These are phyloP conservation scores for Albifimbria verrucaria DNA, from an alignment of 2,329 filamentous ascomycete species.

Conservation along the genomic window DNA sequence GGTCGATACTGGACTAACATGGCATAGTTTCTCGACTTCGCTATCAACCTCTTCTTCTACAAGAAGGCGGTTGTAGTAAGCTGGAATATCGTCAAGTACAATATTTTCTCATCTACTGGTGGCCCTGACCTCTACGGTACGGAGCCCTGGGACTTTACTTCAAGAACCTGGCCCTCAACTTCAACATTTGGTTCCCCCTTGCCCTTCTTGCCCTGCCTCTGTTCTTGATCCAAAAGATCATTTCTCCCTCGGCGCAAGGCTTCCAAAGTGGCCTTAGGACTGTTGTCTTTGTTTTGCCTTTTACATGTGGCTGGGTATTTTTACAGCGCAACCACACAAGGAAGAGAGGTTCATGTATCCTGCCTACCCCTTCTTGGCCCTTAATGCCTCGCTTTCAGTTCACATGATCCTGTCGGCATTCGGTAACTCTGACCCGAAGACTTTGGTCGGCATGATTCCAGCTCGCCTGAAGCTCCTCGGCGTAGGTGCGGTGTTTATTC, in stretches of 20 bases:
- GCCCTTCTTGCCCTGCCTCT: constrained; percentile 73
- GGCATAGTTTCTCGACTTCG: constrained; percentile 61
- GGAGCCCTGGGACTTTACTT: constrained; percentile 96
- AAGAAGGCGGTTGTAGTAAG: constrained; percentile 72
- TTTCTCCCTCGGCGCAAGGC: constrained; percentile 58
- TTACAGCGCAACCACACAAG: constrained; percentile 91
- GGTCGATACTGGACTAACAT: neutral
- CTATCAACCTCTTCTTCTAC: constrained; percentile 82
- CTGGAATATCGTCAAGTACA: constrained; percentile 94
- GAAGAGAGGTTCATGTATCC: constrained; percentile 99
- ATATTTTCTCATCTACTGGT: constrained; percentile 77
- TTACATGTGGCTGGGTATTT: constrained; percentile 91
- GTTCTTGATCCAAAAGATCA: constrained; percentile 67
- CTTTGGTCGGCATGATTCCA: constrained; percentile 68
- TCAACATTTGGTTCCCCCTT: constrained; percentile 89
- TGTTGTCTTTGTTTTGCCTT: constrained; percentile 80
- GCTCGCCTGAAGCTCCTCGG: constrained; percentile 67
- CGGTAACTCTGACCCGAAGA: constrained; percentile 65
- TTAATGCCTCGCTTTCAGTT: constrained; percentile 82
- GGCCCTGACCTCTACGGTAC: constrained; percentile 93
- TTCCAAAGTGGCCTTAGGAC: constrained; percentile 71
- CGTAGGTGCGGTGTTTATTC: constrained; percentile 58
- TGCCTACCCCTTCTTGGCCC: constrained; percentile 81
- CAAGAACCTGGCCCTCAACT: constrained; percentile 87
- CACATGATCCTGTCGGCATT: constrained; percentile 77